Evolutionary conservation across 441 rosid genomes (phyloP).

Genomic region (Melastoma candidum): DNA sequence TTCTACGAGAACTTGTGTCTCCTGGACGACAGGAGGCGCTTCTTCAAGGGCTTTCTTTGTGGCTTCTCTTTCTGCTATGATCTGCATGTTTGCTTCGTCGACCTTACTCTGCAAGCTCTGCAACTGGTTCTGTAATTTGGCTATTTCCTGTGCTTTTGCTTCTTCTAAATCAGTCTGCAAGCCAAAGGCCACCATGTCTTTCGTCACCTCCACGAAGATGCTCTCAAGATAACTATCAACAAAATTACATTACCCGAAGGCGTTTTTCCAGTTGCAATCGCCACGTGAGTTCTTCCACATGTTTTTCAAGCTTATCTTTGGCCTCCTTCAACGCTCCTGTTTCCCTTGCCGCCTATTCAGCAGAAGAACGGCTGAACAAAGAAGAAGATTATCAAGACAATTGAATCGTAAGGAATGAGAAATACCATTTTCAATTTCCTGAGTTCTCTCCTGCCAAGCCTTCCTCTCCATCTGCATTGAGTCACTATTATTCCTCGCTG

Average conservation of each 20-base stretch:
- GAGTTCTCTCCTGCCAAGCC: slow-evolving; percentile 56
- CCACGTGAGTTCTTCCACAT: slow-evolving; percentile 70
- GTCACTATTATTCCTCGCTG: slow-evolving; percentile 58
- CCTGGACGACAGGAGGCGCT: slow-evolving; percentile 59
- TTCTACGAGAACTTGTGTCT: slow-evolving; percentile 35
- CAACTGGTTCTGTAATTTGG: slow-evolving; percentile 36
- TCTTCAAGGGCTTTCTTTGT: slow-evolving; percentile 50
- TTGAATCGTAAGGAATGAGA: slow-evolving; percentile 7
- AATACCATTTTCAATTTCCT: slow-evolving; percentile 53
- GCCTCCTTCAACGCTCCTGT: slow-evolving; percentile 79
- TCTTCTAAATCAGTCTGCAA: slow-evolving; percentile 64
- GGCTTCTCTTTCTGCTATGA: slow-evolving; percentile 45
- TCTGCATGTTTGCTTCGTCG: slow-evolving; percentile 39
- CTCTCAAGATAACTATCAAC: background rate
- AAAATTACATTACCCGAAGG: slow-evolving; percentile 34
- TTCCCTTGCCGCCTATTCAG: slow-evolving; percentile 67
- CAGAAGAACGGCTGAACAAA: background rate
- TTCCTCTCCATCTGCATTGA: slow-evolving; percentile 61
- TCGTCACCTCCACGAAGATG: slow-evolving; percentile 1
- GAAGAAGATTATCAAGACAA: background rate
- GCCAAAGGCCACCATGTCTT: slow-evolving; percentile 4
- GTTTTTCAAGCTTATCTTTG: slow-evolving; percentile 70
- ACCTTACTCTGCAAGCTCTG: slow-evolving; percentile 39
- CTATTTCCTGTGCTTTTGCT: slow-evolving; percentile 49
- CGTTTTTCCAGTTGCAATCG: slow-evolving; percentile 58